Conservation (phyloP, 1,284 basidiomycete genomes). For the Thelephora terrestris region DNA sequence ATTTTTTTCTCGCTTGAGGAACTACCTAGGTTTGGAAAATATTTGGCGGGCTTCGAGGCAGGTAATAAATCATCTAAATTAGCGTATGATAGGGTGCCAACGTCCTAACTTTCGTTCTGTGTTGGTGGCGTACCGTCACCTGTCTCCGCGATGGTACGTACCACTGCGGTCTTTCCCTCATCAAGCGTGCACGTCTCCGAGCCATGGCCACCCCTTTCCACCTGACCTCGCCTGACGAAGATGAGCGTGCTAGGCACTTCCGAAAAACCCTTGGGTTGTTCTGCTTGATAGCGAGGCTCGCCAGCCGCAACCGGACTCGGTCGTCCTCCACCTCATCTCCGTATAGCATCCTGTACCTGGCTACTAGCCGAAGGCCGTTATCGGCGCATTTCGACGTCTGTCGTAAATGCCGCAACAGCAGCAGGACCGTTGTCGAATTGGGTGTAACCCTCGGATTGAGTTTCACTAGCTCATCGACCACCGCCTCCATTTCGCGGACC, state of each 20-base stretch:
- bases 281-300: conserved; percentile 48
- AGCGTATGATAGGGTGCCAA: too few relatives aligned
- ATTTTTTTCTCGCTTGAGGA: too few relatives aligned
- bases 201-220: too few relatives aligned
- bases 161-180: too few relatives aligned
- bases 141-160: too few relatives aligned
- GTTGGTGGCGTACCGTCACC: too few relatives aligned
- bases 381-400: conserved; percentile 39
- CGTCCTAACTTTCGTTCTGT: too few relatives aligned
- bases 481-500: conserved; percentile 26
- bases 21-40: too few relatives aligned
- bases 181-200: too few relatives aligned
- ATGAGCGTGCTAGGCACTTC: not conserved
- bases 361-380: conserved; percentile 34
- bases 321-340: conserved; percentile 42
- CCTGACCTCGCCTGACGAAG: too few relatives aligned
- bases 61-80: too few relatives aligned
- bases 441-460: conserved; percentile 42
- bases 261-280: conserved; percentile 24
- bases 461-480: conserved; percentile 28
- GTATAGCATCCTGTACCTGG: conserved; percentile 41
- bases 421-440: conserved; percentile 48
- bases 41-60: too few relatives aligned
- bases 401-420: conserved; percentile 43
- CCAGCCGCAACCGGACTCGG: conserved; percentile 47